phyloP scores from a whole-genome alignment of 2,329 filamentous ascomycete species.

The Pseudocercospora crystallina region DNA sequence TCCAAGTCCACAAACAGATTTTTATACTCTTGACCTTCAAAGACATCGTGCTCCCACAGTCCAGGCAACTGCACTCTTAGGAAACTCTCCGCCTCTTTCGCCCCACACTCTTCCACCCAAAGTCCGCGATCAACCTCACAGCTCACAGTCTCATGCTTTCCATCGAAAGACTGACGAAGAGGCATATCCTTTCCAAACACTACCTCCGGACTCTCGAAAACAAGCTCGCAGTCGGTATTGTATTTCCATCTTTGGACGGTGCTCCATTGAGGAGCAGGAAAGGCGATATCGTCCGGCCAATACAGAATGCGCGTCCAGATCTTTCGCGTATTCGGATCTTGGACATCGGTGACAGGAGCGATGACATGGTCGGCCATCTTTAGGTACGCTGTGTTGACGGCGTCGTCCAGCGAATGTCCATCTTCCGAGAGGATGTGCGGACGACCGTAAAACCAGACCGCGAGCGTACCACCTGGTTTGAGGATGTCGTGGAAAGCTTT shows the following conservation, averaged over 20 bases:
- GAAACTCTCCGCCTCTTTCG: not conserved
- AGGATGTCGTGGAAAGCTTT: not conserved
- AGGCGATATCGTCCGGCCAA: not conserved
- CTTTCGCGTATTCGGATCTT: not conserved
- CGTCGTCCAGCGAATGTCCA: not conserved
- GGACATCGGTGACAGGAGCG: not conserved
- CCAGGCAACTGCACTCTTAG: not conserved
- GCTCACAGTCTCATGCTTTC: not conserved
- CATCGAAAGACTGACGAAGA: not conserved
- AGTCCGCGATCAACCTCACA: not conserved
- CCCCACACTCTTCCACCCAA: not conserved
- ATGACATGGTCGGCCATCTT: not conserved
- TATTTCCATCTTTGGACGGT: not conserved
- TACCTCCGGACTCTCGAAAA: not conserved
- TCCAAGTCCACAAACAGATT: not conserved
- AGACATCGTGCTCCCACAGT: not conserved
- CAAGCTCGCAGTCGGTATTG: not conserved
- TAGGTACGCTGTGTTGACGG: not conserved
- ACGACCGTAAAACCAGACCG: constrained; percentile 3
- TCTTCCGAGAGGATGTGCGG: not conserved
- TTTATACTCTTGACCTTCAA: not conserved
- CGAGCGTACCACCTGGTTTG: not conserved
- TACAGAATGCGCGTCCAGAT: not conserved
- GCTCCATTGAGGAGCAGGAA: not conserved
- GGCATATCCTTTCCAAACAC: not conserved